Conservation (phyloP, 495 filamentous ascomycete species). For the Saxispiralis lemnorum region DNA sequence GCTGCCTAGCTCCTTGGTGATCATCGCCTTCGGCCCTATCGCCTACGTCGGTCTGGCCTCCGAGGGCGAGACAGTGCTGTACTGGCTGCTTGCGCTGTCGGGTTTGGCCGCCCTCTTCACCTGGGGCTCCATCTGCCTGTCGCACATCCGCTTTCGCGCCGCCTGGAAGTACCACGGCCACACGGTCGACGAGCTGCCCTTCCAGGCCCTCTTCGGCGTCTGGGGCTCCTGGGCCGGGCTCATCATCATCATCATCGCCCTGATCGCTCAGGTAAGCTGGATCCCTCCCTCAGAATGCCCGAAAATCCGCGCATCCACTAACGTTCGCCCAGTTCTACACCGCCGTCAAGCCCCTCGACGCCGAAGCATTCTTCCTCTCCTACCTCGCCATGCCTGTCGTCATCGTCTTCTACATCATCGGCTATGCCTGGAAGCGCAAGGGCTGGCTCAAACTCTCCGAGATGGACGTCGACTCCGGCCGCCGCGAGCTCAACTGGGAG, state of each 20-base stretch:
- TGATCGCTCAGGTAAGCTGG: slow-evolving; percentile 42
- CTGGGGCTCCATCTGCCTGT: slow-evolving; percentile 53
- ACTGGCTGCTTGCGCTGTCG: slow-evolving; percentile 53
- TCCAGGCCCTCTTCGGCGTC: slow-evolving; percentile 44
- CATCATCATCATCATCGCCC: slow-evolving; percentile 38
- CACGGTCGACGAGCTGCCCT: slow-evolving; percentile 53
- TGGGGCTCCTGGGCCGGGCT: slow-evolving; percentile 52
- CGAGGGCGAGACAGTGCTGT: slow-evolving; percentile 24
- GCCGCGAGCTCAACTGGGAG: slow-evolving; percentile 40
- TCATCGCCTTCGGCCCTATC: slow-evolving; percentile 23
- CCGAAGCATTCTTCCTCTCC: slow-evolving; percentile 40
- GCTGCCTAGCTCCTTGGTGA: slow-evolving; percentile 1
- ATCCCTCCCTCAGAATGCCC: neutral
- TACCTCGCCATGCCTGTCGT: slow-evolving; percentile 46
- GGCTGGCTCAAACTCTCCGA: slow-evolving; percentile 33
- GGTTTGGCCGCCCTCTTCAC: slow-evolving; percentile 51
- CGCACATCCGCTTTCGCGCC: slow-evolving; percentile 57
- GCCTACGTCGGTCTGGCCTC: slow-evolving; percentile 17
- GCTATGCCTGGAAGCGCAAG: slow-evolving; percentile 43
- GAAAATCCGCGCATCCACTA: neutral
- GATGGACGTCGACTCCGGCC: slow-evolving; percentile 47
- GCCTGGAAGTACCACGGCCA: slow-evolving; percentile 48
- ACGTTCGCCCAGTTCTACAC: slow-evolving; percentile 29
- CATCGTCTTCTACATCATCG: slow-evolving; percentile 35
- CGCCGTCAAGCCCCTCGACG: slow-evolving; percentile 32